These are phyloP conservation scores for Cenchrus americanus DNA, from an alignment of 176 grass and related monocot species.

Conservation along the genomic window DNA sequence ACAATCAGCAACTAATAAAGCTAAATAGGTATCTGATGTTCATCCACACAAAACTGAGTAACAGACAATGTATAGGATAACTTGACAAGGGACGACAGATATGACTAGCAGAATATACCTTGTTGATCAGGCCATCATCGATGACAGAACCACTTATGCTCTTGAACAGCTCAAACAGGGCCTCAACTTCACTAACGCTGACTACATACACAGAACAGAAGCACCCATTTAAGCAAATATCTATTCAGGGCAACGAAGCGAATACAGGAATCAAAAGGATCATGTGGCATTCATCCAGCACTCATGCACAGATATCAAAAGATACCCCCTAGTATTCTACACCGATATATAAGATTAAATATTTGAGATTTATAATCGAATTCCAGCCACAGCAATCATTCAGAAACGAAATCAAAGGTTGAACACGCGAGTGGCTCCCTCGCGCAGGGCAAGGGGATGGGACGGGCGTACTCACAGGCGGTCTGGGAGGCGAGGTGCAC, in stretches of 20 bases:
- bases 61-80: too few species aligned
- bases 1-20: background rate
- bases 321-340: background rate
- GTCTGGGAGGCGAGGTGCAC: slow-evolving; percentile 79
- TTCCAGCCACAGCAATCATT: background rate
- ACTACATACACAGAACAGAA: slow-evolving; percentile 55
- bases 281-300: slow-evolving; percentile 6
- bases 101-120: slow-evolving; percentile 53
- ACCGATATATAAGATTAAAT: background rate
- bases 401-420: background rate
- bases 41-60: background rate
- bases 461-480: slow-evolving; percentile 59
- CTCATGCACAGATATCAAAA: background rate
- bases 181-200: slow-evolving; percentile 92
- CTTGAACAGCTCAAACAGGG: slow-evolving; percentile 93
- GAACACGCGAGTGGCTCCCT: background rate
- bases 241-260: background rate
- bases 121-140: slow-evolving; percentile 91
- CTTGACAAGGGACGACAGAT: background rate
- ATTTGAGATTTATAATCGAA: slow-evolving; percentile 8
- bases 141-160: slow-evolving; percentile 91
- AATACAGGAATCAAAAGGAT: background rate
- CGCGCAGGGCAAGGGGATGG: background rate
- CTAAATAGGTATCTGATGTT: background rate
- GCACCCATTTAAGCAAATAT: slow-evolving; percentile 31